phyloP scores from a whole-genome alignment of 2,329 filamentous ascomycete species.

The Lecanoromycetidae sp. region DNA sequence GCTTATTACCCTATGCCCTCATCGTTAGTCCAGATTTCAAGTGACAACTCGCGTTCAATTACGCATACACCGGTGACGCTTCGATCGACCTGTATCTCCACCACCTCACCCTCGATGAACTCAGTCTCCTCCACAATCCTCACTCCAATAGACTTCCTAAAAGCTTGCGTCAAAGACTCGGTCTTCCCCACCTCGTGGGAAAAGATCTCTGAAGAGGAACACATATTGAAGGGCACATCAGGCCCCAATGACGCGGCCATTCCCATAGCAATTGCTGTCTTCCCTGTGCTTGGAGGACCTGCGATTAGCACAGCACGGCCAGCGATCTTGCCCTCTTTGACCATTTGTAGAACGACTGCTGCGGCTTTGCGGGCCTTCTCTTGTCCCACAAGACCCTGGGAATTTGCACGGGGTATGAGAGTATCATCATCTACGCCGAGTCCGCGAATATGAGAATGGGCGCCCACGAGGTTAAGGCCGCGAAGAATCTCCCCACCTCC shows the following conservation, averaged over 20 bases:
- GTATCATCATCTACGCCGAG: conserved; percentile 87
- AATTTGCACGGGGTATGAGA: conserved; percentile 69
- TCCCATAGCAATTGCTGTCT: conserved; percentile 96
- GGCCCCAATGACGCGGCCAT: conserved; percentile 93
- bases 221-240: conserved; percentile 92
- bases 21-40: too few relatives aligned
- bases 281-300: conserved; percentile 90
- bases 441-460: conserved; percentile 94
- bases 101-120: conserved; percentile 97
- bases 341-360: conserved; percentile 95
- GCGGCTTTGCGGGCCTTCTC: conserved; percentile 94
- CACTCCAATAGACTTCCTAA: conserved; percentile 95
- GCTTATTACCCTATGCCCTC: conserved; percentile 61
- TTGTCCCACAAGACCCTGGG: conserved; percentile 91
- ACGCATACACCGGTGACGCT: conserved; percentile 71
- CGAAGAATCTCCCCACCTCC: conserved; percentile 94
- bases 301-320: conserved; percentile 89
- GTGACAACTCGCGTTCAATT: too few relatives aligned
- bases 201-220: conserved; percentile 94
- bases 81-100: conserved; percentile 95
- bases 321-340: conserved; percentile 96
- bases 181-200: conserved; percentile 99
- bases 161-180: conserved; percentile 94
- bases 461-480: conserved; percentile 92
- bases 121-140: conserved; percentile 98